A percentile compares a stretch with the other conserved stretches of the same genome.
These are phyloP conservation scores for Amanita rubescens DNA, from an alignment of 768 basidiomycete genomes.

Conservation along the genomic window DNA sequence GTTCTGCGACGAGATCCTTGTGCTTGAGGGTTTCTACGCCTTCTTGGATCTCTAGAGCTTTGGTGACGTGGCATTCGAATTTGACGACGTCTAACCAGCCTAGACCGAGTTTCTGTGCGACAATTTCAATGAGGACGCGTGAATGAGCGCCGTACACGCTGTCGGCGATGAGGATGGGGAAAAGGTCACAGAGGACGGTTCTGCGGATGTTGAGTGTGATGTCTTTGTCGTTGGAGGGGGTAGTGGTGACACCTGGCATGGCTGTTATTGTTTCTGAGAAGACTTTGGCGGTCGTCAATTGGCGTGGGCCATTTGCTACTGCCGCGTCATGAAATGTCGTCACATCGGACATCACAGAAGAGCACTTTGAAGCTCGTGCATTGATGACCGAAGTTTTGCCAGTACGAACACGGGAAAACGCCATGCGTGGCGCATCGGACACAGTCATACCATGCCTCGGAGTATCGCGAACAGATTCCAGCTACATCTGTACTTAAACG, in stretches of 20 bases:
- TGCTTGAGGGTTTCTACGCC: conserved; percentile 74
- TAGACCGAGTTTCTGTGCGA: conserved; percentile 81
- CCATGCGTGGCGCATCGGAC: too few species aligned
- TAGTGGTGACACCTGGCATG: conserved; percentile 80
- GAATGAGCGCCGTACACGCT: conserved; percentile 97
- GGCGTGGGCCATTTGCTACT: too few species aligned
- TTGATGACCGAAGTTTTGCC: too few species aligned
- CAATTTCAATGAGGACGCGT: conserved; percentile 81
- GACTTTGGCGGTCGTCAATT: conserved; percentile 63
- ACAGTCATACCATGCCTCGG: too few species aligned
- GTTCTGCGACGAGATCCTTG: conserved; percentile 60
- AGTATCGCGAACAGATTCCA: too few species aligned
- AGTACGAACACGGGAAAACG: too few species aligned
- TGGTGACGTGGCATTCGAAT: conserved; percentile 91
- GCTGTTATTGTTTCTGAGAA: conserved; percentile 53
- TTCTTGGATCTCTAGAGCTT: conserved; percentile 96
- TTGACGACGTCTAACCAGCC: conserved; percentile 92
- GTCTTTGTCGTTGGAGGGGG: conserved; percentile 73
- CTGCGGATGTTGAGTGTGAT: conserved; percentile 97
- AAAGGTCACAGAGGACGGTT: conserved; percentile 96
- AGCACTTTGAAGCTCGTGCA: too few species aligned
- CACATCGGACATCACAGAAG: too few species aligned
- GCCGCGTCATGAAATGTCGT: too few species aligned
- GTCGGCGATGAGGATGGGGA: conserved; percentile 92
- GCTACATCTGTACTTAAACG: too few species aligned